Evolutionary conservation across 257 asterid genomes (phyloP).

Genomic region (Solanum ossicruentum): DNA sequence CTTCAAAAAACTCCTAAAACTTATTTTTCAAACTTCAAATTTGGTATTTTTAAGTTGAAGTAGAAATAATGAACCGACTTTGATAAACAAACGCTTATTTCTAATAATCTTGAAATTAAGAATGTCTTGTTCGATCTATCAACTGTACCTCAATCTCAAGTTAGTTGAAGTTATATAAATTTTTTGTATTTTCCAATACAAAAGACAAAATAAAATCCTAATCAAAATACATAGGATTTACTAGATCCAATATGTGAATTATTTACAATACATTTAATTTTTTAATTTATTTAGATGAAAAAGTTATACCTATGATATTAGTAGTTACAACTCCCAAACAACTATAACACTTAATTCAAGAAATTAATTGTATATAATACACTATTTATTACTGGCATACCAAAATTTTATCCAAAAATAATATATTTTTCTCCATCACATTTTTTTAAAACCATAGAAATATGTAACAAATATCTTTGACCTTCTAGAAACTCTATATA

Average conservation of each 20-base stretch:
- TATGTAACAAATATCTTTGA: background rate
- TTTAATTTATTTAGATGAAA: background rate
- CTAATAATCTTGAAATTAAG: too few species aligned
- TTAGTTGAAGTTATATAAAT: too few species aligned
- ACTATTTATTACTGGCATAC: background rate
- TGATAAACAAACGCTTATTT: background rate
- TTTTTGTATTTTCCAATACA: too few species aligned
- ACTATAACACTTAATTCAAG: background rate
- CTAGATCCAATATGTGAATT: too few species aligned
- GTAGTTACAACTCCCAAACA: background rate
- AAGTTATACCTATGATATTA: background rate
- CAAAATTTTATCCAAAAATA: background rate
- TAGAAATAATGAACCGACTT: too few species aligned
- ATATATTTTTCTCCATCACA: background rate
- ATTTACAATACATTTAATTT: background rate
- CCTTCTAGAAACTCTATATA: background rate
- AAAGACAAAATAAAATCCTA: too few species aligned
- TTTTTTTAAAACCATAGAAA: background rate
- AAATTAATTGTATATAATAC: background rate
- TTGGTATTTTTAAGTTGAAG: background rate
- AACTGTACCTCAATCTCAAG: too few species aligned
- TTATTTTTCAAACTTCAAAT: background rate
- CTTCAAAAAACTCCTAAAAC: background rate
- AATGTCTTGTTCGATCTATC: too few species aligned
- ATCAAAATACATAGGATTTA: too few species aligned